Evolutionary conservation across 345 rosid genomes (phyloP), one percentile per base, ranked within the genome.

Genomic region (Citrus inodora): DNA sequence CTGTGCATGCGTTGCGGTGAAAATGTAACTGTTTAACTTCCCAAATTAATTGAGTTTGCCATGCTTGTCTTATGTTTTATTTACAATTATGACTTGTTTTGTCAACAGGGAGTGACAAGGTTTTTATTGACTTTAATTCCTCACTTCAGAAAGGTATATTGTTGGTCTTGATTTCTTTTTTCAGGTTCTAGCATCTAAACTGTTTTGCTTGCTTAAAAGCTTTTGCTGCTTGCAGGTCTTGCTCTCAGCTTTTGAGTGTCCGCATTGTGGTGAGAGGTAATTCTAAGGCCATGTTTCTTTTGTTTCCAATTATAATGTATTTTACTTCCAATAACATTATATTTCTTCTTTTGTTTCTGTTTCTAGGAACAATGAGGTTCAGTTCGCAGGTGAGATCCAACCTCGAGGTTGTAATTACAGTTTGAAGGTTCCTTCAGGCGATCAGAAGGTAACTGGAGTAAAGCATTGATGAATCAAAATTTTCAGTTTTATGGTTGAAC

Each of bases 381-480:
- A 95, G 85, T 95, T 93, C 86, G 99, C 98, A 0, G 99, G 98
- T 16, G 98, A 93, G 89, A 89, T 95, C 76, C 98, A 93, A 83
- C 86, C 91, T 7, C 83, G 86, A 58, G 98, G 97, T 19, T 91
- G 98, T 78, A 82, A 83, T 83, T 93, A 90, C 79, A 76, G 10
- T 75, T 83, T 93, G 85, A 81, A 87, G 61, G 84, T 93, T 67
- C 87, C 85, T 76, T 59, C 92, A 48, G 92, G 97, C 27, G 92
- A 92, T 77, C 91, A 9, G 56, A 87, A 88, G 97, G 98, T 93
- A 65, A 53, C 35, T 60, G 22, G 32, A 66, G 9, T 6, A 59
- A 53, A 46, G 32, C 8, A 10, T 16, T 11, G 4, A 16, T 58
- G 53, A 14, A 60, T 74, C 63, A n/a, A 14, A 42, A 25, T 65